A percentile compares a stretch with the other conserved stretches of the same genome.
These are phyloP conservation scores for Boletus patriciae DNA, from an alignment of 768 basidiomycete species.

Conservation along the genomic window DNA sequence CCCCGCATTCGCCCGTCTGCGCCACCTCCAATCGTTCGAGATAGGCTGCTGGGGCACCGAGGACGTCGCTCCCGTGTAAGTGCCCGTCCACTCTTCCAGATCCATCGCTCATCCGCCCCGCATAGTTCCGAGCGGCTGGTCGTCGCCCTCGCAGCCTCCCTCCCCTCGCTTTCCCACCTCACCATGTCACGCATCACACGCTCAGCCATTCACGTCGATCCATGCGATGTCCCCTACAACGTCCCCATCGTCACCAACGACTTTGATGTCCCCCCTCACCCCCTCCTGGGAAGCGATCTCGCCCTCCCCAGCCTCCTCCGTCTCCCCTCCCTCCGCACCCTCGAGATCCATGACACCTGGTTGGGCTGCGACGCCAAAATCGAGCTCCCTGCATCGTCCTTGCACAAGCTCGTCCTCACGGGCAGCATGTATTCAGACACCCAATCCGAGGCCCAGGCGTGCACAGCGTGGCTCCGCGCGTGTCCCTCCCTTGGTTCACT, in stretches of 20 bases:
- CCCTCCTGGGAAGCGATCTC: constrained; percentile 54
- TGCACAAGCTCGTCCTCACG: constrained; percentile 28
- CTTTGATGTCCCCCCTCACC: constrained; percentile 56
- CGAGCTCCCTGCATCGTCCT: constrained; percentile 2
- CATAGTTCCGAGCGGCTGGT: constrained; percentile 55
- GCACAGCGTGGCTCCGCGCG: constrained; percentile 25
- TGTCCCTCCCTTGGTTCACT: constrained; percentile 24
- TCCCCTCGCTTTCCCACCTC: constrained; percentile 55
- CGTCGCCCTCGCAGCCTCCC: constrained; percentile 63
- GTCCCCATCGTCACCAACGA: constrained; percentile 65
- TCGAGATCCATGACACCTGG: constrained; percentile 69
- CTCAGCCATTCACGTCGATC: constrained; percentile 64
- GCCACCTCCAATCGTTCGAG: constrained; percentile 16
- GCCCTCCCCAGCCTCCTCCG: constrained; percentile 65
- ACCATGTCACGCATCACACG: constrained; percentile 64
- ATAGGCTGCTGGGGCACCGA: constrained; percentile 34
- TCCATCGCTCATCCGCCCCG: constrained; percentile 2
- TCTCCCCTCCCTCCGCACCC: constrained; percentile 58
- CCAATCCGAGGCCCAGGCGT: constrained; percentile 22
- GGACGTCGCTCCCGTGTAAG: constrained; percentile 39
- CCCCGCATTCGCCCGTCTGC: constrained; percentile 25
- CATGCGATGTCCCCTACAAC: constrained; percentile 36
- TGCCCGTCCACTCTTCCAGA: neutral
- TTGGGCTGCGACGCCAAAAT: constrained; percentile 45
- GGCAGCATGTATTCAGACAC: constrained; percentile 32